Percentiles rank a stretch among this genome's conserved stretches.
These are phyloP conservation scores for Talaromyces nanjingensis DNA, from an alignment of 495 filamentous ascomycete genomes.

Conservation along the genomic window DNA sequence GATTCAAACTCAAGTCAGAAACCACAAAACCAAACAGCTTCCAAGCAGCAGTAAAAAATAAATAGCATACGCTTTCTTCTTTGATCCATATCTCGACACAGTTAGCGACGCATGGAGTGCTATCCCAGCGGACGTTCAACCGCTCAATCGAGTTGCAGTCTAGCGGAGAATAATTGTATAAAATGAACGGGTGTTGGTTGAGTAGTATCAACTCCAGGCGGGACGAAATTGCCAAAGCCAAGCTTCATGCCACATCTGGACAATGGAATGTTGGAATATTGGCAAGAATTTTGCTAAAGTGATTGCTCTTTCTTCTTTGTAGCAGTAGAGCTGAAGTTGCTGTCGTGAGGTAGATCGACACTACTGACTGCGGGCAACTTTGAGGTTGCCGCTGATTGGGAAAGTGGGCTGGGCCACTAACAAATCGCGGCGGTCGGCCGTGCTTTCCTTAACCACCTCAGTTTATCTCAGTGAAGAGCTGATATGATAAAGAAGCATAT, in stretches of 20 bases:
- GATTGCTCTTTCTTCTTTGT: neutral
- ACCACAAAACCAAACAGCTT: constrained; percentile 15
- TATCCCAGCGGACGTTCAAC: neutral
- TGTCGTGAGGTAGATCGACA: neutral
- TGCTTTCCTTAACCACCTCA: neutral
- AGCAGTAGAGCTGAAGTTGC: neutral
- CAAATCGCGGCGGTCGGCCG: neutral
- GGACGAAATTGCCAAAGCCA: constrained; percentile 33
- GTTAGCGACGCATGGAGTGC: constrained; percentile 33
- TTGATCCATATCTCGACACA: constrained; percentile 60
- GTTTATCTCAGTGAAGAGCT: neutral
- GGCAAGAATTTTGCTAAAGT: neutral
- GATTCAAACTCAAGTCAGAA: constrained; percentile 9
- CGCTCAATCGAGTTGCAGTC: neutral
- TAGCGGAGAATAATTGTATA: neutral
- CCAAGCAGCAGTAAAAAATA: neutral
- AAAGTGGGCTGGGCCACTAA: constrained; percentile 1
- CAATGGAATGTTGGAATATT: neutral
- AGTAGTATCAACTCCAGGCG: constrained; percentile 9
- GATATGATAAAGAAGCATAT: neutral
- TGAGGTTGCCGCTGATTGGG: neutral
- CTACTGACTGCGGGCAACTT: neutral
- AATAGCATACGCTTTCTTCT: constrained; percentile 64
- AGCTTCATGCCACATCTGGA: constrained; percentile 39
- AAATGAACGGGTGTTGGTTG: neutral